These are phyloP conservation scores for Salix viminalis DNA, from an alignment of 345 rosid species.

Conservation along the genomic window DNA sequence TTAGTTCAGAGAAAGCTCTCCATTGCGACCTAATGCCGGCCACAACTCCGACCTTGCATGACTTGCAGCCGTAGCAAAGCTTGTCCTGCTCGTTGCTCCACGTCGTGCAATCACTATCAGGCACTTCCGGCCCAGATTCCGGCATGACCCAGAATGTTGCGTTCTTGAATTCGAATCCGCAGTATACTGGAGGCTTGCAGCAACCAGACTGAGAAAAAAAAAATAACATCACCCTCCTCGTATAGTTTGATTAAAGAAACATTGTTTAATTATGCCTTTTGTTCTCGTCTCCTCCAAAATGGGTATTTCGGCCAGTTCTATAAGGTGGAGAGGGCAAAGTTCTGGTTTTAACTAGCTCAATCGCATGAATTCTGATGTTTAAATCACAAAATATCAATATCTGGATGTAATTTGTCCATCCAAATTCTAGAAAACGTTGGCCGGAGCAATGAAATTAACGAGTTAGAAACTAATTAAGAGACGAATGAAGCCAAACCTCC, in stretches of 20 bases:
- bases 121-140: background rate
- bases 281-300: too few species aligned
- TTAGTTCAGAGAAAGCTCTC: conserved; percentile 9
- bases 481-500: background rate
- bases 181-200: conserved; percentile 15
- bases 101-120: background rate
- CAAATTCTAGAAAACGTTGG: too few species aligned
- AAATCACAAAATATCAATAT: too few species aligned
- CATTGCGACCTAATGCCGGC: background rate
- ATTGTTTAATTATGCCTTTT: too few species aligned
- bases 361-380: too few species aligned
- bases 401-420: too few species aligned
- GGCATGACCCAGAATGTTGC: conserved; percentile 14
- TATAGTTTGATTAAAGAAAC: too few species aligned
- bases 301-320: too few species aligned
- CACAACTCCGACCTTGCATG: conserved; percentile 15
- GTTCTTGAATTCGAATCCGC: conserved; percentile 15
- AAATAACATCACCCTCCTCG: too few species aligned
- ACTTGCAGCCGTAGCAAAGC: conserved; percentile 18
- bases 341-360: too few species aligned
- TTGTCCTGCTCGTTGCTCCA: conserved; percentile 15
- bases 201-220: background rate
- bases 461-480: background rate
- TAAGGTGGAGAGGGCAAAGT: too few species aligned
- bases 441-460: background rate